phyloP scores from a whole-genome alignment of 1,284 basidiomycete species.

The Ganoderma sinense region DNA sequence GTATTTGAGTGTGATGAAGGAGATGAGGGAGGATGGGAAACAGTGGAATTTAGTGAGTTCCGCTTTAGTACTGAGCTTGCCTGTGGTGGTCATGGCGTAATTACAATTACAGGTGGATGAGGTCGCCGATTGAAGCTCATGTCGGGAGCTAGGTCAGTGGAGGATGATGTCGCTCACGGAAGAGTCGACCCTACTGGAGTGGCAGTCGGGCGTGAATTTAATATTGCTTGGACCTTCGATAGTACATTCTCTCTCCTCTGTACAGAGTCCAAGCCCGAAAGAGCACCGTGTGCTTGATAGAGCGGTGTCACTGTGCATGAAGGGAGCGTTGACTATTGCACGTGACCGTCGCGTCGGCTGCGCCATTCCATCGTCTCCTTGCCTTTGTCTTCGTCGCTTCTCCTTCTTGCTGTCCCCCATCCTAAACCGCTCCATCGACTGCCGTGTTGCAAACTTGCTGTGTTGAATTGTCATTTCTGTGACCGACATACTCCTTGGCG shows the following conservation, averaged over 20 bases:
- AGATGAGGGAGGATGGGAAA: neutral
- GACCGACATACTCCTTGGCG: neutral
- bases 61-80: neutral
- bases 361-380: no score
- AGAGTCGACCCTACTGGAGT: no score
- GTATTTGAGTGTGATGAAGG: neutral
- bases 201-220: no score
- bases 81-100: no score
- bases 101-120: neutral
- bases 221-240: no score
- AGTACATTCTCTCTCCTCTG: no score
- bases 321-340: neutral
- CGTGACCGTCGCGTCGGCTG: neutral
- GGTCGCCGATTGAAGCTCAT: neutral
- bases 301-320: no score
- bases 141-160: no score
- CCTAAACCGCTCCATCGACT: neutral
- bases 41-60: neutral
- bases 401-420: neutral
- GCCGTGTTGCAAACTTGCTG: neutral
- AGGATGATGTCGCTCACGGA: no score
- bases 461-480: no score
- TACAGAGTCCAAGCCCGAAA: no score
- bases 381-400: neutral
- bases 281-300: no score